These are phyloP conservation scores for Pseudozyma flocculosa DNA, from an alignment of 1,284 basidiomycete genomes.

Conservation along the genomic window DNA sequence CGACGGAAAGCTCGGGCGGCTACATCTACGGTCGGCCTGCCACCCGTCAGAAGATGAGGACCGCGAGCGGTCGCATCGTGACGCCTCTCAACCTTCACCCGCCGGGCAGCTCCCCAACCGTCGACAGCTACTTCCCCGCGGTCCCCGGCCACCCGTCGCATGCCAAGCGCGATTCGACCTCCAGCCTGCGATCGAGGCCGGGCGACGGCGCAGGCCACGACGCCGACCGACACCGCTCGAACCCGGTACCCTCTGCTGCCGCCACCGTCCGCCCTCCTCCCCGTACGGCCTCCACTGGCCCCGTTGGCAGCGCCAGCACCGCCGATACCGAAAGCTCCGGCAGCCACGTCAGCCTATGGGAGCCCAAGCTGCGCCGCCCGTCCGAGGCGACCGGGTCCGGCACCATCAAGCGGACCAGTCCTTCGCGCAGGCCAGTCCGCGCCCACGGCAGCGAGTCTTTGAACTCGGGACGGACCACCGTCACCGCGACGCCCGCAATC, in stretches of 20 bases:
- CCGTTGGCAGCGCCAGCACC: slow-evolving; percentile 23
- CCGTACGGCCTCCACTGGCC: slow-evolving; percentile 29
- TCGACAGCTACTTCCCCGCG: slow-evolving; percentile 40
- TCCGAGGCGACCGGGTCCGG: background rate
- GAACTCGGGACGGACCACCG: slow-evolving; percentile 26
- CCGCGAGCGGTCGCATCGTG: slow-evolving; percentile 44
- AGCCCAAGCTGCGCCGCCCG: slow-evolving; percentile 22
- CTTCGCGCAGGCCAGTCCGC: background rate
- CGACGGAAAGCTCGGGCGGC: slow-evolving; percentile 43
- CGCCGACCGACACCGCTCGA: background rate
- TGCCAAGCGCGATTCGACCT: background rate
- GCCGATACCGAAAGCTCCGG: slow-evolving; percentile 37
- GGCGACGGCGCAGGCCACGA: background rate
- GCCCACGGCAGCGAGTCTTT: background rate
- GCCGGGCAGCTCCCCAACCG: slow-evolving; percentile 11
- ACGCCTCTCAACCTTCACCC: slow-evolving; percentile 40
- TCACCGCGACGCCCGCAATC: slow-evolving; percentile 32
- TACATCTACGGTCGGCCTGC: slow-evolving; percentile 23
- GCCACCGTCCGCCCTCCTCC: no score
- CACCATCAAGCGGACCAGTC: background rate
- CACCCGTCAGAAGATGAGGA: slow-evolving; percentile 34
- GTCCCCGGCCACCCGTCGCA: background rate
- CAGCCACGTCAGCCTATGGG: slow-evolving; percentile 35
- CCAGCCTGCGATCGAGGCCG: background rate
- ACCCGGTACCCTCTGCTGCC: no score